Percentiles rank a stretch among this genome's conserved stretches.
These are phyloP conservation scores for Metschnikowia bowlesiae DNA, from an alignment of 805 yeast genomes.

Conservation along the genomic window DNA sequence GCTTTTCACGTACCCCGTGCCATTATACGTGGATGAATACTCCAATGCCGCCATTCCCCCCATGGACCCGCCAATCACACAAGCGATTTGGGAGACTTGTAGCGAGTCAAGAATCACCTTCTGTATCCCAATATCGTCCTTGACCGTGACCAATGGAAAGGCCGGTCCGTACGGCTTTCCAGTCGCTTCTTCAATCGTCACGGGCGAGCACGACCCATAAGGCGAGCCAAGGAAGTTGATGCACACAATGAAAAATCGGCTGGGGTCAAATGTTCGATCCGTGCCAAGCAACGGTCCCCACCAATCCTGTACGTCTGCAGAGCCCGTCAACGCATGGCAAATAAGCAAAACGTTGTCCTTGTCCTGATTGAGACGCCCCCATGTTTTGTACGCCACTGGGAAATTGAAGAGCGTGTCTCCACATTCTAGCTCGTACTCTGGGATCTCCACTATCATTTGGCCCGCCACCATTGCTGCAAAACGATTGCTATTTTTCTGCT, in stretches of 20 bases:
- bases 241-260: slow-evolving; percentile 80
- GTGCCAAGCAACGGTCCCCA: slow-evolving; percentile 96
- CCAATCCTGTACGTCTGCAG: slow-evolving; percentile 95
- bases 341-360: slow-evolving; percentile 81
- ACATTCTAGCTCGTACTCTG: slow-evolving; percentile 71
- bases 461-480: slow-evolving; percentile 65
- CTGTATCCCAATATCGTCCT: slow-evolving; percentile 86
- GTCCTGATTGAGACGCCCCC: slow-evolving; percentile 77
- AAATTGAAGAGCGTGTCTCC: slow-evolving; percentile 69
- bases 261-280: slow-evolving; percentile 85
- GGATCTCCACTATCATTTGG: slow-evolving; percentile 76
- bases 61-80: slow-evolving; percentile 96
- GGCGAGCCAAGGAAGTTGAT: slow-evolving; percentile 94
- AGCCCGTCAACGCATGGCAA: slow-evolving; percentile 94
- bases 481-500: slow-evolving; percentile 55
- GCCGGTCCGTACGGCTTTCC: slow-evolving; percentile 85
- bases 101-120: slow-evolving; percentile 70
- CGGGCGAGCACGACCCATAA: slow-evolving; percentile 92
- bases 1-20: slow-evolving; percentile 59
- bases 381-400: slow-evolving; percentile 92
- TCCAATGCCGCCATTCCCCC: slow-evolving; percentile 97
- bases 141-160: slow-evolving; percentile 88
- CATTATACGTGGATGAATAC: slow-evolving; percentile 63
- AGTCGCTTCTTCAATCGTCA: slow-evolving; percentile 72
- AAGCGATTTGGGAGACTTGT: slow-evolving; percentile 75